These are phyloP conservation scores for Chamaecyparis obtusa DNA, from an alignment of 75 land plant species.

Conservation along the genomic window DNA sequence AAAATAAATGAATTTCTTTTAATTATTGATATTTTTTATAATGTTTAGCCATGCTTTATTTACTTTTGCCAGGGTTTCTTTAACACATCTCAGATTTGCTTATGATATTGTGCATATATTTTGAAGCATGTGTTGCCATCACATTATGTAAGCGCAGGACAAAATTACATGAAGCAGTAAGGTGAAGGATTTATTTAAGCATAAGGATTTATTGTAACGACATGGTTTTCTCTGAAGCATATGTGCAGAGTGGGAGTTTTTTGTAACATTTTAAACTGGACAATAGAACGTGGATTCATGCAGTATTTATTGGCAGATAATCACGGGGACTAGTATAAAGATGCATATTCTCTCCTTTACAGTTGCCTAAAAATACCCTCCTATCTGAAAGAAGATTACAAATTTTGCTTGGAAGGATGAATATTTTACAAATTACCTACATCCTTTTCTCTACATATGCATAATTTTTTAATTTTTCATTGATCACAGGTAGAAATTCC, in stretches of 20 bases:
- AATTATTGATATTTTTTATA: background rate
- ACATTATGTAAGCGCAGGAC: background rate
- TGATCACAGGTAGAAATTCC: too few relatives aligned
- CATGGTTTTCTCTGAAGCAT: background rate
- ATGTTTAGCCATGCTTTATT: background rate
- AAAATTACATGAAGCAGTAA: background rate
- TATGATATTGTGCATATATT: constrained; percentile 90
- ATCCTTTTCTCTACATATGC: too few relatives aligned
- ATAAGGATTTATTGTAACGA: background rate
- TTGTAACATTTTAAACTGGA: background rate
- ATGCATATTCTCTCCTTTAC: too few relatives aligned
- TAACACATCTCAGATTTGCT: constrained; percentile 55
- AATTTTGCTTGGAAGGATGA: too few relatives aligned
- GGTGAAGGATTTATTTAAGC: background rate
- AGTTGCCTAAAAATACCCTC: too few relatives aligned
- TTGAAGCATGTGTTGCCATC: constrained; percentile 22
- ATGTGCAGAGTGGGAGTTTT: background rate
- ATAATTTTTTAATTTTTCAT: too few relatives aligned
- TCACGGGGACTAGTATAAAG: too few relatives aligned
- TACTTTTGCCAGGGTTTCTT: constrained; percentile 4
- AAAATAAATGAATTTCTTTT: background rate
- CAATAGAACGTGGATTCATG: background rate
- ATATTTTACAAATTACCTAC: too few relatives aligned
- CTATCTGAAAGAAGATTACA: too few relatives aligned
- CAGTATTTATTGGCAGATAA: background rate